Percentiles rank a stretch among this genome's conserved stretches.
Conservation (phyloP, 73 alveolate genomes). For the Uronychia binucleata region DNA sequence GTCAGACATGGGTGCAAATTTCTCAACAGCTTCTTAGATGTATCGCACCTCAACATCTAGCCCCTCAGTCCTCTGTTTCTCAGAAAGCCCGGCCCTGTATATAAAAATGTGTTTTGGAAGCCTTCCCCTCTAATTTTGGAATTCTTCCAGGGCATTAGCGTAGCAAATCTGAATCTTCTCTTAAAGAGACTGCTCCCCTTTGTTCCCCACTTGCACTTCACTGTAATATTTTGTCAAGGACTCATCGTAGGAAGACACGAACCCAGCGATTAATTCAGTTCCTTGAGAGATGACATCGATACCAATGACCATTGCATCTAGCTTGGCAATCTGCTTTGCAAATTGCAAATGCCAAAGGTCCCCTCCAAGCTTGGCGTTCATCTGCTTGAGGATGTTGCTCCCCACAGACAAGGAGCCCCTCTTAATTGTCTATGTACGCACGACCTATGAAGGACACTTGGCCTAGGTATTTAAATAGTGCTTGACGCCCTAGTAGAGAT, state of each 20-base stretch:
- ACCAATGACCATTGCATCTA: constrained; percentile 53
- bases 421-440: constrained; percentile 11
- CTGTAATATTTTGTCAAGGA: constrained; percentile 39
- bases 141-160: constrained; percentile 19
- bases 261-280: constrained; percentile 34
- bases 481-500: constrained; percentile 48
- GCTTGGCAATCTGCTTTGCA: constrained; percentile 27
- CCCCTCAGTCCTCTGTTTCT: constrained; percentile 41
- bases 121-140: constrained; percentile 27
- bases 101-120: constrained; percentile 54
- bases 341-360: constrained; percentile 53
- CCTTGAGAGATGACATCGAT: constrained; percentile 64
- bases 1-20: background rate
- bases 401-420: constrained; percentile 21
- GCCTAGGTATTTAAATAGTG: constrained; percentile 24
- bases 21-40: constrained; percentile 30
- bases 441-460: constrained; percentile 51
- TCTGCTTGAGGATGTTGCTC: constrained; percentile 47
- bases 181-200: too few relatives aligned
- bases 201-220: constrained; percentile 14
- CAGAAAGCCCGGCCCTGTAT: constrained; percentile 60
- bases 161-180: constrained; percentile 10
- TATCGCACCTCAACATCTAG: constrained; percentile 33
- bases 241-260: constrained; percentile 37
- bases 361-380: constrained; percentile 59